Evolutionary conservation across 108 stramenopile species (phyloP).

Genomic region (Cyclostephanos tholiformis): DNA sequence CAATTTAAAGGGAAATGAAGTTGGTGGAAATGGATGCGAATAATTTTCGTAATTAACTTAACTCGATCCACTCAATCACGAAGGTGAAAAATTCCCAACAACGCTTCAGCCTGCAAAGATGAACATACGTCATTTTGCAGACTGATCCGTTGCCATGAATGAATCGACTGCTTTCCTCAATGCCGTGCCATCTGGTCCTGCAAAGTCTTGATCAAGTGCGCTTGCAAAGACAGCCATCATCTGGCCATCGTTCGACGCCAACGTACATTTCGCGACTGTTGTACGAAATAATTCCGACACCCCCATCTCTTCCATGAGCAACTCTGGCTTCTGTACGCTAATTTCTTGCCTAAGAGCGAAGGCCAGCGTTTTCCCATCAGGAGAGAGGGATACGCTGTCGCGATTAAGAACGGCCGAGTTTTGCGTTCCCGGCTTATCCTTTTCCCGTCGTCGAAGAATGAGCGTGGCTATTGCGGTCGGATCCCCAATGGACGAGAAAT

Average conservation of each 20-base stretch:
- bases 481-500: constrained; percentile 70
- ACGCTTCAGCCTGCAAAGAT: background rate
- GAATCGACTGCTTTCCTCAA: constrained; percentile 60
- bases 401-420: constrained; percentile 48
- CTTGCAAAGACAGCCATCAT: constrained; percentile 80
- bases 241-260: constrained; percentile 74
- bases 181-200: constrained; percentile 68
- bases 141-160: constrained; percentile 62
- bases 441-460: constrained; percentile 69
- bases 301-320: constrained; percentile 77
- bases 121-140: constrained; percentile 16
- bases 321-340: constrained; percentile 86
- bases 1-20: constrained; percentile 3
- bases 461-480: constrained; percentile 68
- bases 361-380: constrained; percentile 61
- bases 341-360: constrained; percentile 74
- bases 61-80: background rate
- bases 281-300: constrained; percentile 68
- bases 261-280: constrained; percentile 75
- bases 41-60: background rate
- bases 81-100: background rate
- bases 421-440: constrained; percentile 62
- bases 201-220: constrained; percentile 78
- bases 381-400: constrained; percentile 49
- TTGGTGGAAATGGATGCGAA: constrained; percentile 1